phyloP scores from a whole-genome alignment of 1,139 yeast genomes.

The Spencermartinsiella ligniputridi region DNA sequence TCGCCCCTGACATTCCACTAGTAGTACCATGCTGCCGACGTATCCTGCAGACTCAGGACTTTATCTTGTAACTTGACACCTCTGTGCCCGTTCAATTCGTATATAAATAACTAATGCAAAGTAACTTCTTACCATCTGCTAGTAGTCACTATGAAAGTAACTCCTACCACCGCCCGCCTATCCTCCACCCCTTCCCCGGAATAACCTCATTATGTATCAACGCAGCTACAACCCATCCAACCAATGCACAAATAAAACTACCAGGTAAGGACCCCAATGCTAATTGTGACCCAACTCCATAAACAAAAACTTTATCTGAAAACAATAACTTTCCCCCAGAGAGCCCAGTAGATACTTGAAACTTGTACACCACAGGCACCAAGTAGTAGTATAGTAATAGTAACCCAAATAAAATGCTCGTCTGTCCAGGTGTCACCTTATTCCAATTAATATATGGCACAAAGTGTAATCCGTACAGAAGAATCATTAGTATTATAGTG shows the following conservation, averaged over 20 bases:
- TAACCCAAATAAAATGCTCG: constrained; percentile 56
- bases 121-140: too few species aligned
- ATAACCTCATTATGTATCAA: constrained; percentile 51
- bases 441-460: constrained; percentile 22
- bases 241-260: constrained; percentile 47
- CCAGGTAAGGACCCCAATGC: constrained; percentile 32
- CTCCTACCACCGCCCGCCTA: constrained; percentile 35
- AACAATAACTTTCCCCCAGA: constrained; percentile 27
- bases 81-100: too few species aligned
- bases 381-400: constrained; percentile 52
- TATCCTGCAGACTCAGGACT: too few species aligned
- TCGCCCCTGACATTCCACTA: too few species aligned
- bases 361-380: constrained; percentile 59
- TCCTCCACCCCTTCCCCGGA: constrained; percentile 56
- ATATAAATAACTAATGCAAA: too few species aligned
- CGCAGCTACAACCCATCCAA: constrained; percentile 61
- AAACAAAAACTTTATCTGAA: constrained; percentile 56
- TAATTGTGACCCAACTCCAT: constrained; percentile 49
- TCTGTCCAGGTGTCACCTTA: constrained; percentile 54
- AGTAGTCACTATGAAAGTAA: too few species aligned
- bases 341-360: constrained; percentile 41
- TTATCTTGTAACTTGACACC: too few species aligned
- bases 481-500: constrained; percentile 25
- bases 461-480: constrained; percentile 38
- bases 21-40: too few species aligned